phyloP scores from a whole-genome alignment of 495 filamentous ascomycete species.

The Xylaria nigripes region DNA sequence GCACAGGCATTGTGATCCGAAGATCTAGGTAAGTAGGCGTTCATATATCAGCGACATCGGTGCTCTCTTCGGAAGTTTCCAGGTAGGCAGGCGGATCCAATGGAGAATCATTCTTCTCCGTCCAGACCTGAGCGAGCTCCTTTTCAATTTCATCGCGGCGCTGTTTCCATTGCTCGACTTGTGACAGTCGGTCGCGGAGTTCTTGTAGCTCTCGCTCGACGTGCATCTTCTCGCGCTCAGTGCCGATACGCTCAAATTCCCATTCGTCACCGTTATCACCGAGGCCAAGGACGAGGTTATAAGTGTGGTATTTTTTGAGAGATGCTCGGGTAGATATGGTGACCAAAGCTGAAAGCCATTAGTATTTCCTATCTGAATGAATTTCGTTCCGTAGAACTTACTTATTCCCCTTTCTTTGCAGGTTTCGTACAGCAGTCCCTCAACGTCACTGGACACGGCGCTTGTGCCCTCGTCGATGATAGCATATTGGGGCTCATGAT shows the following conservation, averaged over 20 bases:
- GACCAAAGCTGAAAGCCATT: constrained; percentile 55
- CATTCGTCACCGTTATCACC: constrained; percentile 61
- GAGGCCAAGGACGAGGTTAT: constrained; percentile 71
- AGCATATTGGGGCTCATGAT: constrained; percentile 90
- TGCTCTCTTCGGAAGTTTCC: background rate
- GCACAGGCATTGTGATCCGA: background rate
- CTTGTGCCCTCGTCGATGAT: constrained; percentile 94
- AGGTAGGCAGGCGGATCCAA: constrained; percentile 36
- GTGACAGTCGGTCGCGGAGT: constrained; percentile 65
- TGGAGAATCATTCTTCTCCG: constrained; percentile 35
- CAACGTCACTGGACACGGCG: constrained; percentile 88
- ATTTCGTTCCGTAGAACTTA: constrained; percentile 36
- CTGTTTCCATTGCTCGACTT: constrained; percentile 76
- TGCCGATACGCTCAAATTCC: constrained; percentile 89
- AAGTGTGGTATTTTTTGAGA: constrained; percentile 90
- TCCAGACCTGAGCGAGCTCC: constrained; percentile 49
- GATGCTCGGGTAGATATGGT: constrained; percentile 90
- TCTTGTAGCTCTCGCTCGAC: constrained; percentile 85
- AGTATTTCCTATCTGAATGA: constrained; percentile 9
- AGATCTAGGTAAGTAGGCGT: background rate
- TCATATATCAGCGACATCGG: background rate
- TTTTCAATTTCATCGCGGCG: constrained; percentile 65
- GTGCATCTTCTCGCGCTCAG: constrained; percentile 78
- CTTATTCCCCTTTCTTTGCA: constrained; percentile 89
- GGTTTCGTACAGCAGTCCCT: constrained; percentile 85